These are phyloP conservation scores for Lactarius vividus DNA, from an alignment of 768 basidiomycete genomes.

Conservation along the genomic window DNA sequence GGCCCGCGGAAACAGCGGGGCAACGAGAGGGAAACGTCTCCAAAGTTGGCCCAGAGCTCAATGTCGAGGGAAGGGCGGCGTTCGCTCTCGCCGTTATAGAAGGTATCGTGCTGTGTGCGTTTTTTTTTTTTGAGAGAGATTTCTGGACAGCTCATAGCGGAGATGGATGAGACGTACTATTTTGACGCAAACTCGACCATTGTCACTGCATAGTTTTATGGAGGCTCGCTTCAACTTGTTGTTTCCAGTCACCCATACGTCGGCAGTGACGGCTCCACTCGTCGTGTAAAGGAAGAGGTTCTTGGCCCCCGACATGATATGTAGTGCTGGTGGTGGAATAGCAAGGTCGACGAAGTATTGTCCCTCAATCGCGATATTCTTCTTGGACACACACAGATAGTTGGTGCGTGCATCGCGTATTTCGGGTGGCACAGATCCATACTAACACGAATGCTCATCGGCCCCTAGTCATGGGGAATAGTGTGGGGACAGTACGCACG, in stretches of 20 bases:
- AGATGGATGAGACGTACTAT: conserved; percentile 7
- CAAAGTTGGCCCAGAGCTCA: not conserved
- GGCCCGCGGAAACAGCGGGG: conserved; percentile 12
- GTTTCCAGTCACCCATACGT: conserved; percentile 3
- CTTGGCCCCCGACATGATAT: not conserved
- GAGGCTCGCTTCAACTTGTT: not conserved
- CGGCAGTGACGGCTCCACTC: conserved; percentile 1
- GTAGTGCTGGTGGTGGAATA: not conserved
- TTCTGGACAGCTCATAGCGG: not conserved
- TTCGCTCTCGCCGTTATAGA: not conserved
- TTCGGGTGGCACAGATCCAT: not conserved
- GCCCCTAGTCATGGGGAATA: not conserved
- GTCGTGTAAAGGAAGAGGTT: conserved; percentile 13
- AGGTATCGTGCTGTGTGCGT: not conserved
- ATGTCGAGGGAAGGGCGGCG: conserved; percentile 3
- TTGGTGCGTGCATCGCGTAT: not conserved
- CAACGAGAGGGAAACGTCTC: conserved; percentile 10
- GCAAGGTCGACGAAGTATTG: conserved; percentile 9
- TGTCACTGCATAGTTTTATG: not conserved
- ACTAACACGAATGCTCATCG: not conserved
- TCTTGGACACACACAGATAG: conserved; percentile 1
- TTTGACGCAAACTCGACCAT: not conserved
- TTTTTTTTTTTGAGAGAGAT: not conserved
- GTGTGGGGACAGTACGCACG: not conserved
- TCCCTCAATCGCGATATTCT: not conserved